Base-by-base conservation (phyloP, 345 rosid species). In the Theobroma cacao region DNA sequence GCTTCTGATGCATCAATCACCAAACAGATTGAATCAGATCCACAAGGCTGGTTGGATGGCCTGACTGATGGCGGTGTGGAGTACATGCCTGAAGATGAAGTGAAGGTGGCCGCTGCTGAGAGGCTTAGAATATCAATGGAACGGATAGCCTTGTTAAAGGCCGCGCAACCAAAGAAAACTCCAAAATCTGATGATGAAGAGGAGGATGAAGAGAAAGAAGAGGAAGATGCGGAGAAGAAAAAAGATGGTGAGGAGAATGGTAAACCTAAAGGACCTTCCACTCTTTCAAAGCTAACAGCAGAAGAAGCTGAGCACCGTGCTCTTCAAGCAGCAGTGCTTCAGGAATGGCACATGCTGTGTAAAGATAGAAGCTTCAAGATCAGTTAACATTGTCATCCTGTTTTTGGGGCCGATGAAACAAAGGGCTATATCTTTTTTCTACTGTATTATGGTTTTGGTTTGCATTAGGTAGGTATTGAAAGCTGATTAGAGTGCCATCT, bases 301-400 rank as follows among this genome's bases (percentile, higher is more conserved):
- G 99, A 96, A 85, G 99, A 93, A 84, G 92, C 93, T 43, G 98
- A 96, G 84, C 99, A 93, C 83, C 91, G 88, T 77, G 99, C 99
- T 3, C 97, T 94, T 79, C 99, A 94, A 84, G 90, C 97, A 3
- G 95, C 98, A 4, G 98, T 96, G 26, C 94, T 96, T 50, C 98
- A 91, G 81, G 98, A 96, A 75, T 96, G 99, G 99, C 99, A 94
- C 88, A 79, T 89, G 78, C 81, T 94, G 80, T 89, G 91, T 84
- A 96, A 92, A 85, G 95, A 90, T 72, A 87, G 95, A 83, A 88
- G 83, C 85, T 62, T 81, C 65, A 84, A 83, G 77, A 90, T 85
- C 71, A 84, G 83, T 74, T 91, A 77, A 83, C 47, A 28, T 18
- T 36, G 15, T 12, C 20, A 30, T 63, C 47, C 47, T 63, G 1